Percentiles rank a stretch among this genome's conserved stretches.
These are phyloP conservation scores for Leccinum pachyderme DNA, from an alignment of 1,284 basidiomycete species.

Conservation along the genomic window DNA sequence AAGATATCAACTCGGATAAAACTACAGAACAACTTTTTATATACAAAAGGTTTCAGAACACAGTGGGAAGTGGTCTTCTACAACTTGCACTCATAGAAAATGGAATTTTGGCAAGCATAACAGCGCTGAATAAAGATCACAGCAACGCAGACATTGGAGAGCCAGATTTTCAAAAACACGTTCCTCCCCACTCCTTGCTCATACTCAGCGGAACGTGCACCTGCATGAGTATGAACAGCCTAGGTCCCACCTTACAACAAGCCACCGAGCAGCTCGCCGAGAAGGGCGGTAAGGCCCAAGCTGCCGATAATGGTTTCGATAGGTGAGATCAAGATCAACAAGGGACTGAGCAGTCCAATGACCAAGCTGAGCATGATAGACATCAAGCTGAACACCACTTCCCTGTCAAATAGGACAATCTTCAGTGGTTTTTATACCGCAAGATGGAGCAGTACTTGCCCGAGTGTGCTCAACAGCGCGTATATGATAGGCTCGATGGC, in stretches of 20 bases:
- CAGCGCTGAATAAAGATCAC: neutral
- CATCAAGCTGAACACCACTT: slow-evolving; percentile 9
- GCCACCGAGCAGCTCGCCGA: slow-evolving; percentile 6
- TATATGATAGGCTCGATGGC: slow-evolving; percentile 1
- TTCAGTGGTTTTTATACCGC: neutral
- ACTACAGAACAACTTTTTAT: neutral
- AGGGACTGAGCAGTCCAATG: slow-evolving; percentile 4
- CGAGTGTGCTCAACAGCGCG: neutral
- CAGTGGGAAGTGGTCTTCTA: neutral
- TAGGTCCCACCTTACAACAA: slow-evolving; percentile 6
- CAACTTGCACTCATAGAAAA: neutral
- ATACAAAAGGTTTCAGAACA: neutral
- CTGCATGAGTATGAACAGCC: neutral
- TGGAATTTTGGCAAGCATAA: neutral
- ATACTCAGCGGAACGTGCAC: neutral
- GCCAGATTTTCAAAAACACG: neutral
- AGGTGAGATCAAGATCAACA: slow-evolving; percentile 11
- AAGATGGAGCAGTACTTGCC: slow-evolving; percentile 1
- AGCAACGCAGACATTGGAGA: neutral
- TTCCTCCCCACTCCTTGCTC: neutral
- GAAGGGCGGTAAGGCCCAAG: slow-evolving; percentile 8
- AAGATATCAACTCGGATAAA: neutral
- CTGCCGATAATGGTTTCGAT: slow-evolving; percentile 8
- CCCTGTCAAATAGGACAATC: neutral
- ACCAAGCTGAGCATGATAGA: slow-evolving; percentile 5